Conservation (phyloP, 169 alveolate genomes). For the Plasmodium knowlesi region DNA sequence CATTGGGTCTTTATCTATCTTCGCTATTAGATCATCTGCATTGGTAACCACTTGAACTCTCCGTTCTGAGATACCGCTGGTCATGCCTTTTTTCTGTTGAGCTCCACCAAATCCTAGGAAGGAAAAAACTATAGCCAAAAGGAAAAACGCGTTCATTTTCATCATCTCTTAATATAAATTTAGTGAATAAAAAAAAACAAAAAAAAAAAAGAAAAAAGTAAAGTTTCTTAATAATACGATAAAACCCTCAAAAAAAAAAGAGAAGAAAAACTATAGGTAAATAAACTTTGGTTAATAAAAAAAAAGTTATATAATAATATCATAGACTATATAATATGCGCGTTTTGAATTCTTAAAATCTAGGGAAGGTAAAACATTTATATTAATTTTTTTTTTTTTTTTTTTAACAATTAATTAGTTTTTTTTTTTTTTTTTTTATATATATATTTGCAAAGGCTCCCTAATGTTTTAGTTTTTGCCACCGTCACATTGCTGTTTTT, state of each 20-base stretch:
- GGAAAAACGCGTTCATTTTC: neutral
- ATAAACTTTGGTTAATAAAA: no score
- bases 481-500: neutral
- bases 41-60: neutral
- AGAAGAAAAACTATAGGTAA: neutral
- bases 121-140: constrained; percentile 19
- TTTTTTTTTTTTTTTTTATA: no score
- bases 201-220: neutral
- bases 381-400: no score
- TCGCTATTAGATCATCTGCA: constrained; percentile 12
- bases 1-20: neutral
- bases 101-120: constrained; percentile 29
- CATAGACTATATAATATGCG: neutral
- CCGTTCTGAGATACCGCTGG: neutral
- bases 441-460: neutral
- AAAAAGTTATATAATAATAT: no score
- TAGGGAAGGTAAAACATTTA: neutral
- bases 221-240: neutral
- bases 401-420: no score
- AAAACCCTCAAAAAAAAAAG: neutral
- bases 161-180: neutral
- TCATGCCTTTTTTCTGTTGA: neutral
- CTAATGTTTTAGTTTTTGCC: neutral
- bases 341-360: neutral
- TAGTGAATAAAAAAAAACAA: neutral